phyloP scores from a whole-genome alignment of 1,284 basidiomycete species.

The Pyrrhoderma lamaoense region DNA sequence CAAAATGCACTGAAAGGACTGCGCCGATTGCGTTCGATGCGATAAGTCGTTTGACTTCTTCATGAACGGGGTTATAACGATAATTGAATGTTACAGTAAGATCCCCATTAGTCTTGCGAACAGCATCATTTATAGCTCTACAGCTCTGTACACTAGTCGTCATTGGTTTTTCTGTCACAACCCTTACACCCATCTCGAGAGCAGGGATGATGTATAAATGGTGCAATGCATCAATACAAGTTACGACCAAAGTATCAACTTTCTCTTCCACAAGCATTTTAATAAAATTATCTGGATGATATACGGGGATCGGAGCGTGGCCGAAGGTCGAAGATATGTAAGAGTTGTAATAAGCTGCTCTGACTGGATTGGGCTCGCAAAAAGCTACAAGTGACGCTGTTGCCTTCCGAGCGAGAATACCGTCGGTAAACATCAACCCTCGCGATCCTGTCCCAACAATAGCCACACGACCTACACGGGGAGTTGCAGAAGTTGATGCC shows the following conservation, averaged over 20 bases:
- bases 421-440: slow-evolving; percentile 38
- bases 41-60: slow-evolving; percentile 44
- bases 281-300: slow-evolving; percentile 37
- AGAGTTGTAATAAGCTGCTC: slow-evolving; percentile 41
- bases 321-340: slow-evolving; percentile 32
- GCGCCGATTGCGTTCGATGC: slow-evolving; percentile 42
- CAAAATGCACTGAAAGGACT: slow-evolving; percentile 22
- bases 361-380: slow-evolving; percentile 42
- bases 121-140: slow-evolving; percentile 38
- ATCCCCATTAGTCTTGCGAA: slow-evolving; percentile 35
- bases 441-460: slow-evolving; percentile 37
- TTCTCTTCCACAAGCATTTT: slow-evolving; percentile 42
- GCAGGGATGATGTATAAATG: slow-evolving; percentile 42
- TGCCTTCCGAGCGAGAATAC: slow-evolving; percentile 34
- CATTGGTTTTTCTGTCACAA: slow-evolving; percentile 51
- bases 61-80: slow-evolving; percentile 48
- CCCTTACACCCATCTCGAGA: slow-evolving; percentile 35
- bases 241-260: slow-evolving; percentile 43
- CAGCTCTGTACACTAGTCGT: slow-evolving; percentile 46
- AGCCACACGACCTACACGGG: slow-evolving; percentile 26
- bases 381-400: slow-evolving; percentile 34
- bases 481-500: neutral
- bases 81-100: slow-evolving; percentile 41
- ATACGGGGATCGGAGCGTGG: slow-evolving; percentile 34
- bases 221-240: slow-evolving; percentile 46